Percentiles rank a stretch among this genome's conserved stretches.
These are phyloP conservation scores for Bryum argenteum DNA, from an alignment of 225 moss, liverwort and hornwort genomes.

Conservation along the genomic window DNA sequence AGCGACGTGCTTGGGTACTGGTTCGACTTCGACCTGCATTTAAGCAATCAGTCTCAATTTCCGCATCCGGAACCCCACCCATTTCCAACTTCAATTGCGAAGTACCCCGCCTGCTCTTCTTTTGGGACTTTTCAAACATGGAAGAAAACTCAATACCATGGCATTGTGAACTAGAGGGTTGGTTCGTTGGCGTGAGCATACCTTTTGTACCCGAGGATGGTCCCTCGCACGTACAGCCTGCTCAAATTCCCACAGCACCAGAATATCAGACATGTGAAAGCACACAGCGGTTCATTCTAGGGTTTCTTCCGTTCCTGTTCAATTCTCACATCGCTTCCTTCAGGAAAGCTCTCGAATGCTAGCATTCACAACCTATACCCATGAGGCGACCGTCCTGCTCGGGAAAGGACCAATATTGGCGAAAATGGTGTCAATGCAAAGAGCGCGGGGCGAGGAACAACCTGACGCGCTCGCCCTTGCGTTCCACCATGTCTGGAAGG, in stretches of 20 bases:
- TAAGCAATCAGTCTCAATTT: background rate
- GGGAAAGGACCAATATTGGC: background rate
- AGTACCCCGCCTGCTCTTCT: no score
- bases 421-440: background rate
- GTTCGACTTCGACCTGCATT: slow-evolving; percentile 83
- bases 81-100: no score
- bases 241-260: slow-evolving; percentile 4
- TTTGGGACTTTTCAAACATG: background rate
- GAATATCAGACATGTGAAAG: slow-evolving; percentile 19
- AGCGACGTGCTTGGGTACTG: slow-evolving; percentile 92
- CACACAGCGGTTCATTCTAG: background rate
- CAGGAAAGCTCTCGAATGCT: background rate
- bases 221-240: slow-evolving; percentile 85
- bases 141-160: background rate
- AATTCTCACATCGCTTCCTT: background rate
- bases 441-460: background rate
- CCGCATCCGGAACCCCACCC: no score
- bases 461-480: slow-evolving; percentile 82
- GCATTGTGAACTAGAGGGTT: no score
- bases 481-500: slow-evolving; percentile 61
- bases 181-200: slow-evolving; percentile 4
- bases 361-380: background rate
- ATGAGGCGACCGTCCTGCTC: background rate
- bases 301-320: background rate
- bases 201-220: slow-evolving; percentile 88